phyloP scores from a whole-genome alignment of 169 alveolate species.

The Plasmodium vivax region DNA sequence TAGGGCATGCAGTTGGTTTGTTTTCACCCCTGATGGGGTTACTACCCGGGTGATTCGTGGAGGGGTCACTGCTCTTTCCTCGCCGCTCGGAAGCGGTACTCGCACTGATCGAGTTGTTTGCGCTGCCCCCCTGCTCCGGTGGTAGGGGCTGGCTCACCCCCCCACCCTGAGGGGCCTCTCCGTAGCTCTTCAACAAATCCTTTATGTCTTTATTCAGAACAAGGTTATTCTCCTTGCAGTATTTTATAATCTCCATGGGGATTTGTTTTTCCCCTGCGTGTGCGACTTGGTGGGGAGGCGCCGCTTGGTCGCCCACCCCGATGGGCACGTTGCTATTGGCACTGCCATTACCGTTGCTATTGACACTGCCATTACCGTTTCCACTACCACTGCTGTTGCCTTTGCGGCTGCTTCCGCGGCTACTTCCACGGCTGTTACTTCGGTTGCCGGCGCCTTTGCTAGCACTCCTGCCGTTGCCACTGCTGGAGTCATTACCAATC shows the following conservation, averaged over 20 bases:
- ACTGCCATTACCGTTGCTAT: not conserved
- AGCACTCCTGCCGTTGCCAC: not conserved
- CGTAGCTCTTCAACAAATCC: not conserved
- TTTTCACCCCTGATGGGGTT: not conserved
- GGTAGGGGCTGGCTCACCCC: too few species aligned
- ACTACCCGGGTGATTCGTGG: not conserved
- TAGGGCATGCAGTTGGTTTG: not conserved
- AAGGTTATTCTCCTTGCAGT: slow-evolving; percentile 18
- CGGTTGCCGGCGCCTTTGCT: not conserved
- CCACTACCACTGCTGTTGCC: not conserved
- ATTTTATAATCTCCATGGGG: not conserved
- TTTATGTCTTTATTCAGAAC: not conserved
- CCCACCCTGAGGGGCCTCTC: not conserved
- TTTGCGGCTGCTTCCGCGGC: not conserved
- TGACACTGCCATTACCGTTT: too few species aligned
- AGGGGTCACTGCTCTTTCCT: not conserved
- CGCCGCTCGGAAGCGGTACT: not conserved
- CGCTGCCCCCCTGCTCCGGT: too few species aligned
- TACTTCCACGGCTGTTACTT: not conserved
- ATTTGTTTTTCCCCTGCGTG: not conserved
- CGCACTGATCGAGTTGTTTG: not conserved
- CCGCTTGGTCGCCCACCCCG: not conserved
- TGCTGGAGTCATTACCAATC: not conserved
- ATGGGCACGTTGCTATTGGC: not conserved
- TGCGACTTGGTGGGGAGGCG: not conserved